Percentiles rank a stretch among this genome's conserved stretches.
phyloP scores from a whole-genome alignment of 2,329 filamentous ascomycete genomes.

The Emericellopsis atlantica region DNA sequence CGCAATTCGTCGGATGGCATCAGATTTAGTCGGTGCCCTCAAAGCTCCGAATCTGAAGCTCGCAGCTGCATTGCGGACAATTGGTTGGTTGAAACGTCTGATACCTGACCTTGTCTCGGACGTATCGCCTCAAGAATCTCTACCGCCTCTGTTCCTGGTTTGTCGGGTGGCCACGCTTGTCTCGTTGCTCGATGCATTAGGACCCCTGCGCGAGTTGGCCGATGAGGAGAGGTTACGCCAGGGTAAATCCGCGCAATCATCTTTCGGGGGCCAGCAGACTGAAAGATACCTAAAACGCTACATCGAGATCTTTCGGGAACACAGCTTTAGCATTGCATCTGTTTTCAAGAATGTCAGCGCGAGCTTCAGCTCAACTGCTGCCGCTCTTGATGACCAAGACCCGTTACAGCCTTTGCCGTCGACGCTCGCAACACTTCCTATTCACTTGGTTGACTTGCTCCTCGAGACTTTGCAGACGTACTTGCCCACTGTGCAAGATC shows the following conservation, averaged over 20 bases:
- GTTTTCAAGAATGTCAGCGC: slow-evolving; percentile 78
- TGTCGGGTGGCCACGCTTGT: slow-evolving; percentile 73
- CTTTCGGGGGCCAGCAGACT: slow-evolving; percentile 75
- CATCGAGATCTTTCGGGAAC: slow-evolving; percentile 94
- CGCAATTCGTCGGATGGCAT: slow-evolving; percentile 80
- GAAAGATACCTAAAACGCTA: slow-evolving; percentile 91
- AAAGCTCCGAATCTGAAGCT: slow-evolving; percentile 73
- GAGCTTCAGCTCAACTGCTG: slow-evolving; percentile 11
- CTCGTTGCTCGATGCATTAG: slow-evolving; percentile 67
- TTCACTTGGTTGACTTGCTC: slow-evolving; percentile 72
- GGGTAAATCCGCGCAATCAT: slow-evolving; percentile 21
- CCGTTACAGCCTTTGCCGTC: slow-evolving; percentile 54
- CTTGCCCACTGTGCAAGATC: slow-evolving; percentile 70
- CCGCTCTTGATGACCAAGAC: slow-evolving; percentile 7
- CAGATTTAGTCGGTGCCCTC: slow-evolving; percentile 67
- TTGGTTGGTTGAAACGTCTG: slow-evolving; percentile 81
- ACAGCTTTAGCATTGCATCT: slow-evolving; percentile 90
- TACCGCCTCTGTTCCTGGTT: slow-evolving; percentile 77
- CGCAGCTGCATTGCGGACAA: slow-evolving; percentile 77
- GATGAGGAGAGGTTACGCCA: slow-evolving; percentile 62
- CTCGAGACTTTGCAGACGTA: slow-evolving; percentile 65
- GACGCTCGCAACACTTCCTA: slow-evolving; percentile 70
- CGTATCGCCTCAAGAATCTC: slow-evolving; percentile 42
- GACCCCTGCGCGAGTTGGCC: slow-evolving; percentile 76
- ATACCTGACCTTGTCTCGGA: slow-evolving; percentile 55